Conservation (phyloP, 2,329 filamentous ascomycete genomes). For the Ceratocystis smalleyi region DNA sequence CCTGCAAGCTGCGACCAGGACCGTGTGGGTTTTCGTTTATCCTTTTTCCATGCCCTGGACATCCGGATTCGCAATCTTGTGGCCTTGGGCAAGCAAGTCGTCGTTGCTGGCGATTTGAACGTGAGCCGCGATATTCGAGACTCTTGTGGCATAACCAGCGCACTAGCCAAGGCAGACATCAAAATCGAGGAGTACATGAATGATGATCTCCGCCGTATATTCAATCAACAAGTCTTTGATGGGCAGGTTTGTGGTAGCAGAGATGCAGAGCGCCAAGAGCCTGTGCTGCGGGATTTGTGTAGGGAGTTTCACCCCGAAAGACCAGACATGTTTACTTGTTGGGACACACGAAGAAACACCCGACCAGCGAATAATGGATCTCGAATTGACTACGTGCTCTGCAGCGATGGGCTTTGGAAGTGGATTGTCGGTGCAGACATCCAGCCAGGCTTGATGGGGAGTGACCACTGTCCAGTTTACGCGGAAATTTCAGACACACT, state of each 20-base stretch:
- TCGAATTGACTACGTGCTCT: slow-evolving; percentile 86
- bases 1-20: slow-evolving; percentile 78
- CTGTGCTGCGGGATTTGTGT: slow-evolving; percentile 71
- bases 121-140: slow-evolving; percentile 57
- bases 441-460: slow-evolving; percentile 84
- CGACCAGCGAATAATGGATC: slow-evolving; percentile 87
- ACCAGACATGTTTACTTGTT: slow-evolving; percentile 88
- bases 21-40: slow-evolving; percentile 65
- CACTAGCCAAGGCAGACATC: slow-evolving; percentile 52
- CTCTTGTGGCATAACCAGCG: slow-evolving; percentile 57
- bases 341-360: slow-evolving; percentile 91
- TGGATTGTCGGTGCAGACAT: slow-evolving; percentile 78
- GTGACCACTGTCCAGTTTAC: slow-evolving; percentile 91
- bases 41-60: slow-evolving; percentile 68
- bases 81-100: slow-evolving; percentile 64
- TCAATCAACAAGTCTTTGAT: slow-evolving; percentile 71
- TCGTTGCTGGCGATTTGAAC: slow-evolving; percentile 81
- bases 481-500: slow-evolving; percentile 49
- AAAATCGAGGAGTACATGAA: slow-evolving; percentile 58
- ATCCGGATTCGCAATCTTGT: slow-evolving; percentile 70
- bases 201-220: slow-evolving; percentile 54
- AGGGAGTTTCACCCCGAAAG: slow-evolving; percentile 66
- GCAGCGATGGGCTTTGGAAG: slow-evolving; percentile 57
- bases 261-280: slow-evolving; percentile 22
- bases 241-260: slow-evolving; percentile 31